Conservation (phyloP, 768 basidiomycete genomes). For the Boletellus emodensis region DNA sequence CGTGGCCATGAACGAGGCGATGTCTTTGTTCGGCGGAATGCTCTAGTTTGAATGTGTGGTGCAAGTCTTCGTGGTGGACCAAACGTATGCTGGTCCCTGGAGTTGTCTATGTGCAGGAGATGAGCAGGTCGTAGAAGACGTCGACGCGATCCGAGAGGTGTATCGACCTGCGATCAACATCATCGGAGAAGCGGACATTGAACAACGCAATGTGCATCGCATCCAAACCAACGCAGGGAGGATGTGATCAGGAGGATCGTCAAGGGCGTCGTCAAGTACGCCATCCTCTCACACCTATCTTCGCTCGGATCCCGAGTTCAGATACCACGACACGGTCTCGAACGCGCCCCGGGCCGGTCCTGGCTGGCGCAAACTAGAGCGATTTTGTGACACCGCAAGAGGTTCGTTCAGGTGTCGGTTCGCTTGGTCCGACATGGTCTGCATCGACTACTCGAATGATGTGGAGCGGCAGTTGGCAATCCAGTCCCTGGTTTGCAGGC, state of each 20-base stretch:
- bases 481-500: not conserved
- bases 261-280: conserved; percentile 20
- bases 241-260: conserved; percentile 21
- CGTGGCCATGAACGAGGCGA: not conserved
- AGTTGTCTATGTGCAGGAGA: conserved; percentile 11
- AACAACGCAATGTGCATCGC: conserved; percentile 18
- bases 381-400: conserved; percentile 10
- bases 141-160: not conserved
- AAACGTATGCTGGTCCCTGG: conserved; percentile 5
- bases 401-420: conserved; percentile 15
- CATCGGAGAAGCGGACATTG: conserved; percentile 19
- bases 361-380: conserved; percentile 14
- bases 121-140: conserved; percentile 13
- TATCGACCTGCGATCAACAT: conserved; percentile 10
- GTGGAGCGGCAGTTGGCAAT: not conserved
- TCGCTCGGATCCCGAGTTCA: not conserved
- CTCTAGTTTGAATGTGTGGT: conserved; percentile 10
- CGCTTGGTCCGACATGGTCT: conserved; percentile 18
- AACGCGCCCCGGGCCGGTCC: not conserved
- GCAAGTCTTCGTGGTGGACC: conserved; percentile 14
- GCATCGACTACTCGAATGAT: conserved; percentile 4
- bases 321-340: conserved; percentile 5
- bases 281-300: conserved; percentile 14
- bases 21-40: conserved; percentile 2
- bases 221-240: conserved; percentile 22